Evolutionary conservation across 2,329 filamentous ascomycete species (phyloP).

Genomic region (Gremmenia infestans): DNA sequence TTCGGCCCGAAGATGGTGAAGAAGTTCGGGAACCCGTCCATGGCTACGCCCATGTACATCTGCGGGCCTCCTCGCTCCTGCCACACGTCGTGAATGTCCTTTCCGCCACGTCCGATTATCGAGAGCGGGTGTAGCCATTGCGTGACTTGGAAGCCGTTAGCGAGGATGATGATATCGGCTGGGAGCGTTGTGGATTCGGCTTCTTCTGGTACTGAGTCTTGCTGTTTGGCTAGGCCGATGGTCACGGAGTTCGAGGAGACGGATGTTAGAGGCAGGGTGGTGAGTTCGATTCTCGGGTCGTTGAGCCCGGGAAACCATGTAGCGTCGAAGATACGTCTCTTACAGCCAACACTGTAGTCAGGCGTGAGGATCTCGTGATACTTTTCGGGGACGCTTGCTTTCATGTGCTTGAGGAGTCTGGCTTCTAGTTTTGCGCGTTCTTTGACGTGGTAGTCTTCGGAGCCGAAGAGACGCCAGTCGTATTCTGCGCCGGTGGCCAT

Average conservation of each 20-base stretch:
- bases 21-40: slow-evolving; percentile 56
- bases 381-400: slow-evolving; percentile 44
- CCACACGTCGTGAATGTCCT: slow-evolving; percentile 47
- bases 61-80: slow-evolving; percentile 50
- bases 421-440: slow-evolving; percentile 39
- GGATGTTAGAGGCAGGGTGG: slow-evolving; percentile 44
- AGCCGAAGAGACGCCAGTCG: slow-evolving; percentile 45
- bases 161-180: slow-evolving; percentile 53
- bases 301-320: slow-evolving; percentile 46
- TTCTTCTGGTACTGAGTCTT: slow-evolving; percentile 25
- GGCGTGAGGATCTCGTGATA: slow-evolving; percentile 55
- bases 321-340: slow-evolving; percentile 50
- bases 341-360: slow-evolving; percentile 52
- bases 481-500: slow-evolving; percentile 39
- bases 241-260: slow-evolving; percentile 44
- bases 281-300: slow-evolving; percentile 46
- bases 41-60: slow-evolving; percentile 52
- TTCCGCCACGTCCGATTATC: slow-evolving; percentile 43
- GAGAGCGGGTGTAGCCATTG: slow-evolving; percentile 50
- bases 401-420: slow-evolving; percentile 41
- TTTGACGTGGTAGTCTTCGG: slow-evolving; percentile 35
- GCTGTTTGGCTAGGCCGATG: slow-evolving; percentile 38
- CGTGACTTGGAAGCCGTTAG: slow-evolving; percentile 52
- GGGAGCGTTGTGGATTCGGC: slow-evolving; percentile 39
- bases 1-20: slow-evolving; percentile 57